These are phyloP conservation scores for Cardamine chenopodiifolia DNA, from an alignment of 345 rosid species.

Conservation along the genomic window DNA sequence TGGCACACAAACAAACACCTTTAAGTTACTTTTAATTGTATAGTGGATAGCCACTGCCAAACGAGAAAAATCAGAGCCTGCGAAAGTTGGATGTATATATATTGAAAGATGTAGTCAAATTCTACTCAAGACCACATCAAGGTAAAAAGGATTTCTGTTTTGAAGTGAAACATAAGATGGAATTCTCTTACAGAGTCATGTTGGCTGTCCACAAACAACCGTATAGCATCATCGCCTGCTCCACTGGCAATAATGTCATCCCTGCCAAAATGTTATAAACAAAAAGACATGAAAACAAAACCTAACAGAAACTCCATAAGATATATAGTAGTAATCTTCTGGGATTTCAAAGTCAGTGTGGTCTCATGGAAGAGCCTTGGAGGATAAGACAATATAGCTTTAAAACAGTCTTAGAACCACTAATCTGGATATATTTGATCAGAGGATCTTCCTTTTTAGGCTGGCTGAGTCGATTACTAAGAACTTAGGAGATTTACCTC, in stretches of 20 bases:
- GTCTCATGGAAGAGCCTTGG: not conserved
- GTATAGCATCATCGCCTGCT: conserved; percentile 88
- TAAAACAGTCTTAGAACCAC: not conserved
- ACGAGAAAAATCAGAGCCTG: not conserved
- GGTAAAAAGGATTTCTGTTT: not conserved
- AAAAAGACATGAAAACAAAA: not conserved
- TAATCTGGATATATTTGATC: not conserved
- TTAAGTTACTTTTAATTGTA: not conserved
- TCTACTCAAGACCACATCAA: not conserved
- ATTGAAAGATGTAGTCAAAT: not conserved
- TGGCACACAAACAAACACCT: conserved; percentile 37
- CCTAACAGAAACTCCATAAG: not conserved
- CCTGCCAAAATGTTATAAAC: conserved; percentile 45
- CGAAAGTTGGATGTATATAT: not conserved
- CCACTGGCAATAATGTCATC: conserved; percentile 87
- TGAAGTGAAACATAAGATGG: conserved; percentile 3
- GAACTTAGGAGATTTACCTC: not conserved
- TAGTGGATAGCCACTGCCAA: conserved; percentile 9
- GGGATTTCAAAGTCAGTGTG: not conserved
- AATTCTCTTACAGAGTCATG: conserved; percentile 55
- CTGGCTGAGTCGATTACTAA: not conserved
- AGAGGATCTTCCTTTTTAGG: not conserved
- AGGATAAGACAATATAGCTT: not conserved
- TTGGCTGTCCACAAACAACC: conserved; percentile 71
- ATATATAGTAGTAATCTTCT: not conserved